A percentile compares a stretch with the other conserved stretches of the same genome.
Evolutionary conservation across 2,329 filamentous ascomycete genomes (phyloP).

Genomic region (Exophiala sp.): DNA sequence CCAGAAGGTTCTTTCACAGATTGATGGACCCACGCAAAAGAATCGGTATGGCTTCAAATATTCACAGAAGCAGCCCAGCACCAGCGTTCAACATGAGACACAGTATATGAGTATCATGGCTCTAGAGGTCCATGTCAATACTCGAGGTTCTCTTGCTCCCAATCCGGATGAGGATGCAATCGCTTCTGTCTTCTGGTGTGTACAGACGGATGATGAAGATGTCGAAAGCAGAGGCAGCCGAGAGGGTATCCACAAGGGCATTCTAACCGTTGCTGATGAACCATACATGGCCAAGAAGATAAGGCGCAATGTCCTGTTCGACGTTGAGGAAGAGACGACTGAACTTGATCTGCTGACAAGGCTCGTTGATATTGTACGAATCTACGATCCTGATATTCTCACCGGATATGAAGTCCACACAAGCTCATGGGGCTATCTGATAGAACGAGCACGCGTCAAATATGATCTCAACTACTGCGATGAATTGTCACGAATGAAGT

Average conservation of each 20-base stretch:
- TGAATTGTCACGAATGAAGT: constrained; percentile 85
- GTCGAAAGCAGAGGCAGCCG: constrained; percentile 39
- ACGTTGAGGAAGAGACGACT: constrained; percentile 69
- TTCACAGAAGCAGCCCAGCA: constrained; percentile 70
- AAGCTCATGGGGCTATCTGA: constrained; percentile 90
- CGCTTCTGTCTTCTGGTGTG: constrained; percentile 82
- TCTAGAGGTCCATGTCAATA: constrained; percentile 87
- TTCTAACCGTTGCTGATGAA: constrained; percentile 67
- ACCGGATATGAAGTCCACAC: constrained; percentile 95
- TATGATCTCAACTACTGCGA: constrained; percentile 90
- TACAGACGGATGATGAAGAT: constrained; percentile 69
- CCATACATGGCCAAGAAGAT: constrained; percentile 59
- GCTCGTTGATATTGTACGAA: constrained; percentile 82
- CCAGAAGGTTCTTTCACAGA: constrained; percentile 63
- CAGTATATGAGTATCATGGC: constrained; percentile 98
- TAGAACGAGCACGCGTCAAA: constrained; percentile 79
- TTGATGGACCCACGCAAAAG: constrained; percentile 81
- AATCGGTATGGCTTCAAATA: constrained; percentile 82
- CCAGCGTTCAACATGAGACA: constrained; percentile 74
- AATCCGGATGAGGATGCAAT: constrained; percentile 90
- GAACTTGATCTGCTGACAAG: constrained; percentile 82
- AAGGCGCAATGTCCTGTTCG: constrained; percentile 57
- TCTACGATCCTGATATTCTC: constrained; percentile 83
- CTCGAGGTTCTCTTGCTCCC: constrained; percentile 72
- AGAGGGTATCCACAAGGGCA: constrained; percentile 60